phyloP scores from a whole-genome alignment of 257 asterid genomes.

The Jacaranda copaia region DNA sequence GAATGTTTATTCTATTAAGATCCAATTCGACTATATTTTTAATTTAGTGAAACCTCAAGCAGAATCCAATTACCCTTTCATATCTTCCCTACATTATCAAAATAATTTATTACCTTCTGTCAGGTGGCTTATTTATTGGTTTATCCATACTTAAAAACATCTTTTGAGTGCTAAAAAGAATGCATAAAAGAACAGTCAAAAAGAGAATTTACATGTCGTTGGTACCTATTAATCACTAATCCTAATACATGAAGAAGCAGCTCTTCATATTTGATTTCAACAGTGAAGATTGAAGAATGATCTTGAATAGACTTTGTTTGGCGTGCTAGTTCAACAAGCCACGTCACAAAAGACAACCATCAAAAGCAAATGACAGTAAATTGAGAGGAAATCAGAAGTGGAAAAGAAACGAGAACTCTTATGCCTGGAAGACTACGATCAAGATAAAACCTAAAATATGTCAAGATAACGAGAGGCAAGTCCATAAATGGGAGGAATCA shows the following conservation, averaged over 20 bases:
- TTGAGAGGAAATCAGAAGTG: background rate
- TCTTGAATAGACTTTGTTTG: background rate
- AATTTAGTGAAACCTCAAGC: background rate
- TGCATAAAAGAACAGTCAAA: too few species aligned
- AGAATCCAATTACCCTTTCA: background rate
- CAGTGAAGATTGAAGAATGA: background rate
- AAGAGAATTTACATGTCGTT: too few species aligned
- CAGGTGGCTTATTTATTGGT: too few species aligned
- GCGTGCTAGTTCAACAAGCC: background rate
- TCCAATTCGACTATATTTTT: background rate
- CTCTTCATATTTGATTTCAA: background rate
- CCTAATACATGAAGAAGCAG: background rate
- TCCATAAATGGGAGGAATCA: background rate
- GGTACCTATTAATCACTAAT: background rate
- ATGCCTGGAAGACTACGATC: background rate
- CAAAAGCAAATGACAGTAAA: background rate
- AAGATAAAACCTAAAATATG: background rate
- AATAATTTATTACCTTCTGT: too few species aligned
- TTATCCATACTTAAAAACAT: too few species aligned
- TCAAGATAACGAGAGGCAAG: background rate
- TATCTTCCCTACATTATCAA: too few species aligned
- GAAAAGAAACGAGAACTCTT: background rate
- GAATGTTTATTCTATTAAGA: too few species aligned
- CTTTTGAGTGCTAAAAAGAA: background rate
- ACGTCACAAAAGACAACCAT: background rate